Base-by-base conservation (phyloP, 805 yeast species). In the Clavispora carvajalis region DNA sequence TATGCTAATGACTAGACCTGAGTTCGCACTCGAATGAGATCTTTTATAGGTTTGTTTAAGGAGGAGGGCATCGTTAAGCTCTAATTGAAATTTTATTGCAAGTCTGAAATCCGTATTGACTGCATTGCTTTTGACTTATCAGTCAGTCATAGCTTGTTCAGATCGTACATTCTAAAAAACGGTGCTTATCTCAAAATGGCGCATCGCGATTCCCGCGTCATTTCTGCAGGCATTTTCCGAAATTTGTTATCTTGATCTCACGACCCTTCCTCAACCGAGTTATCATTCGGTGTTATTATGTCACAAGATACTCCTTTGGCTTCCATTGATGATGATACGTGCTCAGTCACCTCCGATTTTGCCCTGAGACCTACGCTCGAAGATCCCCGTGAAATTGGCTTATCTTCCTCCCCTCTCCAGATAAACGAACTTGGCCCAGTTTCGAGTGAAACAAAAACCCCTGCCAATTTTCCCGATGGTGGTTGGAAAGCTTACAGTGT, bases 401-500 rank as follows among this genome's bases (percentile, higher is more conserved):
- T 16, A 15, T 16, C 18, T 16, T 10, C 19, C 11, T 15, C 31
- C 31, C 3, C 19, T n/a, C 4, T n/a, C 19, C 19, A 28, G 10
- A 12, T 15, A 4, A 28, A 15, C 16, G 31, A 28, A 19, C 31
- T 28, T 15, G 31, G 16, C 5, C 31, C 31, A 10, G 19, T 28
- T 28, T 28, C 31, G 19, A 28, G 31, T 7, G 19, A 3, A 7
- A 28, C 5, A 5, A 28, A 28, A 10, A 2, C 12, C 3, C 18
- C 31, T 12, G 9, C 18, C 7, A 45, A 48, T 16, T 60, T 52
- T 39, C 84, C 84, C 0, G 83, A 82, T 47, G 86, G 86, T 15
- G 86, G 87, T 0, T 38, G 58, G 28, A 51, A 56, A 43, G 85
- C 86, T 0, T 77, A 79, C 63, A 43, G 59, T 3, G 82, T 78